Percentiles rank a stretch among this genome's conserved stretches.
These are phyloP conservation scores for Capsicum rhomboideum DNA, from an alignment of 257 asterid genomes.

Conservation along the genomic window DNA sequence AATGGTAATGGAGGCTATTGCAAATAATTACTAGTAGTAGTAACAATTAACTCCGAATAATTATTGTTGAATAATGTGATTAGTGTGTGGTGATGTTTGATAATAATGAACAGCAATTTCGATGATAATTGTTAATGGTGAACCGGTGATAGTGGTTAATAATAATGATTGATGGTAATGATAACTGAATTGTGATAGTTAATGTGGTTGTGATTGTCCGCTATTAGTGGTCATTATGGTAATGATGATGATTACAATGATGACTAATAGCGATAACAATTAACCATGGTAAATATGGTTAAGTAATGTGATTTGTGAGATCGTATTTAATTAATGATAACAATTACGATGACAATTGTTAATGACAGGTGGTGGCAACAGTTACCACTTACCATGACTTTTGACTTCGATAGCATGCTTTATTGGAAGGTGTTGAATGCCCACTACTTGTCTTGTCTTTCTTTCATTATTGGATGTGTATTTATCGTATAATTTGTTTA, in stretches of 20 bases:
- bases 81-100: background rate
- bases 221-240: no score
- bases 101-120: background rate
- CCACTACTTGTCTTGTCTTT: background rate
- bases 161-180: no score
- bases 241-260: no score
- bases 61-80: background rate
- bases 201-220: no score
- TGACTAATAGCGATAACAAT: no score
- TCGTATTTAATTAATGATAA: no score
- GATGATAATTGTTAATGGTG: no score
- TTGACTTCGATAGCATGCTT: background rate
- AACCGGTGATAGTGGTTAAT: no score
- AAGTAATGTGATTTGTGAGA: no score
- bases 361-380: fast-evolving
- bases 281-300: no score
- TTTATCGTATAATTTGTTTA: background rate
- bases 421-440: background rate
- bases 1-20: background rate
- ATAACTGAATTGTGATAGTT: no score
- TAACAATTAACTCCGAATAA: no score
- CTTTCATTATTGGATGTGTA: background rate
- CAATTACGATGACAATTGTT: background rate
- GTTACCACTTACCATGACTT: background rate
- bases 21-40: background rate